These are phyloP conservation scores for Fraxinus baroniana DNA, from an alignment of 305 asterid genomes.

Conservation along the genomic window DNA sequence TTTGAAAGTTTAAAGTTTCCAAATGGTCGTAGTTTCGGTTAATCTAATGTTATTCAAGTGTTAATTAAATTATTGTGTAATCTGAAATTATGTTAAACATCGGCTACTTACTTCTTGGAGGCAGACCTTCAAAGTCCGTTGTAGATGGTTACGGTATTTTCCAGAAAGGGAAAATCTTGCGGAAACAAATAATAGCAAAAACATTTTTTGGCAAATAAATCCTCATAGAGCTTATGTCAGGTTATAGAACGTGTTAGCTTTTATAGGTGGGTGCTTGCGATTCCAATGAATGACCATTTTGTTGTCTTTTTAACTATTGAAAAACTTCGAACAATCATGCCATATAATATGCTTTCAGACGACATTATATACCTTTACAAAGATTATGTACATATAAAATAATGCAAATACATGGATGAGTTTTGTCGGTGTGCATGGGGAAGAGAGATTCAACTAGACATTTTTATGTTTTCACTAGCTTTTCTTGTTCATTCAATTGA, in stretches of 20 bases:
- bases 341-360: background rate
- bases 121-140: background rate
- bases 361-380: background rate
- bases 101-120: background rate
- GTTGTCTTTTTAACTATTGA: background rate
- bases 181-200: background rate
- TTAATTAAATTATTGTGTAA: background rate
- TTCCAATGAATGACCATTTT: background rate
- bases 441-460: background rate
- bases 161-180: background rate
- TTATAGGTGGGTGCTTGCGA: background rate
- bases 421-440: background rate
- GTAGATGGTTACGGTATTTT: background rate
- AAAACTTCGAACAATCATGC: background rate
- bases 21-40: background rate
- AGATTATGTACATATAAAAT: background rate
- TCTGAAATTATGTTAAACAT: background rate
- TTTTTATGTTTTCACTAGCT: conserved; percentile 1
- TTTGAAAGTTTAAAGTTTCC: background rate
- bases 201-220: background rate
- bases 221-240: background rate
- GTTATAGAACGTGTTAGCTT: background rate
- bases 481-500: background rate
- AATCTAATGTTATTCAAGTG: background rate
- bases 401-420: background rate